phyloP scores from a whole-genome alignment of 2,329 filamentous ascomycete genomes.

The Myrmaecium sp. region DNA sequence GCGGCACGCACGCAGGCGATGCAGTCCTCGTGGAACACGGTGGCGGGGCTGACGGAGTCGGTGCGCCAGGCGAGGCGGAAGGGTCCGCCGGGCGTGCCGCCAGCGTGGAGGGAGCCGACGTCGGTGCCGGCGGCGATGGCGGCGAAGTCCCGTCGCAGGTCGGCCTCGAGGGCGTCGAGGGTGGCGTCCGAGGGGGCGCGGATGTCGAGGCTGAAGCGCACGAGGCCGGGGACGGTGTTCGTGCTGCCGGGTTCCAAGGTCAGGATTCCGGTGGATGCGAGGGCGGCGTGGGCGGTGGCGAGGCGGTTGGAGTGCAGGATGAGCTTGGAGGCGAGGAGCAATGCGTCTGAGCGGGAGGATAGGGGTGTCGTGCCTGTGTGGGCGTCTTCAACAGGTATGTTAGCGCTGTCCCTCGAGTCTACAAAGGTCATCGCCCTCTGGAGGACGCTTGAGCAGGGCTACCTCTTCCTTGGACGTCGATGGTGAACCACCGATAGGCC shows the following conservation, averaged over 20 bases:
- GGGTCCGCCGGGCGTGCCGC: constrained; percentile 29
- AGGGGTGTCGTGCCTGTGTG: constrained; percentile 64
- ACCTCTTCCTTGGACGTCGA: constrained; percentile 43
- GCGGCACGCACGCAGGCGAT: constrained; percentile 46
- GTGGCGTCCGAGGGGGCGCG: constrained; percentile 40
- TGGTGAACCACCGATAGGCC: constrained; percentile 56
- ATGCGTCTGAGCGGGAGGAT: constrained; percentile 46
- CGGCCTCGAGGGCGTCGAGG: constrained; percentile 39
- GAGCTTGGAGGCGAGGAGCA: constrained; percentile 50
- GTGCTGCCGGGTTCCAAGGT: constrained; percentile 49
- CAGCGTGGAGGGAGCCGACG: constrained; percentile 27
- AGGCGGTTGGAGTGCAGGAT: constrained; percentile 49
- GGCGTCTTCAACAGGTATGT: too few species aligned
- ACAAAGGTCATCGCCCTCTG: too few species aligned
- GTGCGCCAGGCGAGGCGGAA: constrained; percentile 41
- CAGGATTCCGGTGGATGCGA: constrained; percentile 56
- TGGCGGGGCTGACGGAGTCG: constrained; percentile 45
- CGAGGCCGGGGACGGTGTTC: constrained; percentile 55
- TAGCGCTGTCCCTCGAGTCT: too few species aligned
- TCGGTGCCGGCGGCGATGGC: constrained; percentile 41
- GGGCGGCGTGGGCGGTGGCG: constrained; percentile 40
- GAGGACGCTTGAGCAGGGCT: too few species aligned
- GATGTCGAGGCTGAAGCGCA: constrained; percentile 53
- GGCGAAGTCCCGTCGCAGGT: constrained; percentile 40
- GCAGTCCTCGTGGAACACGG: constrained; percentile 50